phyloP scores from a whole-genome alignment of 2,329 filamentous ascomycete species.

The Leptographium wingfieldii region DNA sequence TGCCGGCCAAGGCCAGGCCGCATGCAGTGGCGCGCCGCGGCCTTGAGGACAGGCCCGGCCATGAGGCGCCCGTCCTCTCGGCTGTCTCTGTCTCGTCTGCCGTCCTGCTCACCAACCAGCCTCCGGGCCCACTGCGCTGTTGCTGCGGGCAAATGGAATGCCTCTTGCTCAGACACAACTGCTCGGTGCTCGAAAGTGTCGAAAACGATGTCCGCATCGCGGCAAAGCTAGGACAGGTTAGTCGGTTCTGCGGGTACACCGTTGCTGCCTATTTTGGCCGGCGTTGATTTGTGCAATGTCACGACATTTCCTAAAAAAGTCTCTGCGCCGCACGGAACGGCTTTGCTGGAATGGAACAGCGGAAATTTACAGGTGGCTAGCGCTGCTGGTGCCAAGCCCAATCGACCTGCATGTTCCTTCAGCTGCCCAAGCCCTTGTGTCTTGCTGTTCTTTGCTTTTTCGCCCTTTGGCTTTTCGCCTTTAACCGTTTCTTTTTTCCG shows the following conservation, averaged over 20 bases:
- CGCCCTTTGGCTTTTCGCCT: neutral
- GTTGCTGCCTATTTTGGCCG: constrained; percentile 4
- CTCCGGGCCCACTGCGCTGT: constrained; percentile 41
- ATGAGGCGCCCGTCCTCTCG: neutral
- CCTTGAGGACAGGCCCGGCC: neutral
- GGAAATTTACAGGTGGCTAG: no score
- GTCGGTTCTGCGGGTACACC: constrained; percentile 18
- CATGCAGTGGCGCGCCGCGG: neutral
- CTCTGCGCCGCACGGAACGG: no score
- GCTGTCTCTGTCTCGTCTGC: no score
- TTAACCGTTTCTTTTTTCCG: neutral
- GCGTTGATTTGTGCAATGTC: constrained; percentile 6
- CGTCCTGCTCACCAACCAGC: constrained; percentile 10
- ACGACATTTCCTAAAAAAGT: no score
- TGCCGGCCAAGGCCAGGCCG: neutral
- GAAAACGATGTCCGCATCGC: constrained; percentile 82
- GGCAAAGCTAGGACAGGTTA: constrained; percentile 82
- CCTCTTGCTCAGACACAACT: constrained; percentile 69
- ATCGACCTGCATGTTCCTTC: neutral
- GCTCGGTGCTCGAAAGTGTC: constrained; percentile 61
- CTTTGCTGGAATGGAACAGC: no score
- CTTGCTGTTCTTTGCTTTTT: neutral
- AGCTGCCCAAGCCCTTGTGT: neutral
- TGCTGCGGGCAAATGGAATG: constrained; percentile 80
- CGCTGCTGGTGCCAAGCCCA: no score